Conservation (phyloP, 768 basidiomycete species). For the Auricularia sp. region DNA sequence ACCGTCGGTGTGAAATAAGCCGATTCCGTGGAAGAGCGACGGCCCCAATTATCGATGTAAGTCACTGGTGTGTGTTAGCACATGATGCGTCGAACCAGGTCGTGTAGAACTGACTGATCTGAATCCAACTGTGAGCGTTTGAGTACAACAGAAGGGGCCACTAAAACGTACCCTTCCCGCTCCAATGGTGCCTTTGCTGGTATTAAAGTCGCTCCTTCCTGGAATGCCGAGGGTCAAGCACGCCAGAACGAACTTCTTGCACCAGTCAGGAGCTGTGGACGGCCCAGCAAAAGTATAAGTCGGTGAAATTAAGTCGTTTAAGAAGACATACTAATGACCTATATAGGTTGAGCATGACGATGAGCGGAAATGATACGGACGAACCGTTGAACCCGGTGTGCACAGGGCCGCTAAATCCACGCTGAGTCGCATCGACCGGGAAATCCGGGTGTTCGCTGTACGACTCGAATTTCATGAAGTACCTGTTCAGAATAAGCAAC, state of each 20-base stretch:
- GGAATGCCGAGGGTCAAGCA: constrained; percentile 1
- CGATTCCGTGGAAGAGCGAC: constrained; percentile 7
- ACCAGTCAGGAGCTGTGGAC: neutral
- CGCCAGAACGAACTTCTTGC: constrained; percentile 6
- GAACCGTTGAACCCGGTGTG: neutral
- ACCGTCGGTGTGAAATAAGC: constrained; percentile 12
- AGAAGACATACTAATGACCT: constrained; percentile 8
- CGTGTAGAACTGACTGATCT: neutral
- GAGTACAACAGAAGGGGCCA: neutral
- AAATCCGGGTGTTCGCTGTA: neutral
- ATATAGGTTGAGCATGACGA: neutral
- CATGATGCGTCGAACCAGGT: neutral
- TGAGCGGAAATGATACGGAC: no score
- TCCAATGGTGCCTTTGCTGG: constrained; percentile 5
- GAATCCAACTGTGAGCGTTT: neutral
- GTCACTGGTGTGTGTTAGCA: neutral
- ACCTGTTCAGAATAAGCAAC: neutral
- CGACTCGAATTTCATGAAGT: neutral
- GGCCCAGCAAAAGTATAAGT: no score
- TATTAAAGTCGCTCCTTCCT: constrained; percentile 5
- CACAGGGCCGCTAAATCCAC: constrained; percentile 5
- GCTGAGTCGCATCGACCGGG: constrained; percentile 2
- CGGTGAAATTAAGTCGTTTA: no score
- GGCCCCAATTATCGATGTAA: constrained; percentile 7
- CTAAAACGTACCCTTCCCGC: neutral